Evolutionary conservation across 2,329 filamentous ascomycete genomes (phyloP).

Genomic region (Cladorrhinum sp.): DNA sequence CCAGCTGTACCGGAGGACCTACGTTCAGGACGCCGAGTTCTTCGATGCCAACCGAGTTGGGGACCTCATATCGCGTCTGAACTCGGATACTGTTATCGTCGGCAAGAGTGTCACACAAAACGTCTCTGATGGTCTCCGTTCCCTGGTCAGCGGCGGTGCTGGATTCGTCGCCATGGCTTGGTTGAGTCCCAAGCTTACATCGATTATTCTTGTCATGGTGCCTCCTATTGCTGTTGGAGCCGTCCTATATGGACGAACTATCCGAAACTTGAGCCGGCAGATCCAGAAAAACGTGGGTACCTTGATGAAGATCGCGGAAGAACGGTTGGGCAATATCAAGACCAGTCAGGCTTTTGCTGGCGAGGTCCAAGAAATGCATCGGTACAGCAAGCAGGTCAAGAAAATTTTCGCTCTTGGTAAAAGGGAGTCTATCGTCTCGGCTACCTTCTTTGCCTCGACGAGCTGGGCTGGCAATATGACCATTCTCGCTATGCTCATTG

Average conservation of each 20-base stretch:
- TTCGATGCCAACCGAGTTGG: constrained; percentile 97
- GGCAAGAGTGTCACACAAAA: constrained; percentile 99
- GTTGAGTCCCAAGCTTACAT: constrained; percentile 86
- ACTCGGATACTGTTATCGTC: constrained; percentile 95
- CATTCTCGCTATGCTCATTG: constrained; percentile 83
- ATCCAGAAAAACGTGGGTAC: constrained; percentile 93
- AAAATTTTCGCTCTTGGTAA: constrained; percentile 89
- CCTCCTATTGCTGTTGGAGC: constrained; percentile 88
- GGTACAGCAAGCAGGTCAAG: constrained; percentile 89
- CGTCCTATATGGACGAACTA: constrained; percentile 85
- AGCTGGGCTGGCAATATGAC: constrained; percentile 96
- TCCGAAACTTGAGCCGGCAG: constrained; percentile 83
- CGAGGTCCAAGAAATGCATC: constrained; percentile 81
- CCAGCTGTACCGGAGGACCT: constrained; percentile 85
- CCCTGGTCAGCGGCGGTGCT: constrained; percentile 83
- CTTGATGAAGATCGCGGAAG: constrained; percentile 95
- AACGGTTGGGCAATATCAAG: constrained; percentile 93
- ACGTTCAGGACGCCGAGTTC: constrained; percentile 97
- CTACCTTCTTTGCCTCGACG: constrained; percentile 83
- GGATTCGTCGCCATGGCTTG: constrained; percentile 95
- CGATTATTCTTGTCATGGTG: constrained; percentile 80
- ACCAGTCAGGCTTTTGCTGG: constrained; percentile 96
- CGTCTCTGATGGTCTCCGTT: constrained; percentile 88
- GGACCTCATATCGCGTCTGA: constrained; percentile 90
- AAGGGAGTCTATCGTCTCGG: constrained; percentile 81